These are phyloP conservation scores for Botrytis fragariae DNA, from an alignment of 2,329 filamentous ascomycete genomes.

Conservation along the genomic window DNA sequence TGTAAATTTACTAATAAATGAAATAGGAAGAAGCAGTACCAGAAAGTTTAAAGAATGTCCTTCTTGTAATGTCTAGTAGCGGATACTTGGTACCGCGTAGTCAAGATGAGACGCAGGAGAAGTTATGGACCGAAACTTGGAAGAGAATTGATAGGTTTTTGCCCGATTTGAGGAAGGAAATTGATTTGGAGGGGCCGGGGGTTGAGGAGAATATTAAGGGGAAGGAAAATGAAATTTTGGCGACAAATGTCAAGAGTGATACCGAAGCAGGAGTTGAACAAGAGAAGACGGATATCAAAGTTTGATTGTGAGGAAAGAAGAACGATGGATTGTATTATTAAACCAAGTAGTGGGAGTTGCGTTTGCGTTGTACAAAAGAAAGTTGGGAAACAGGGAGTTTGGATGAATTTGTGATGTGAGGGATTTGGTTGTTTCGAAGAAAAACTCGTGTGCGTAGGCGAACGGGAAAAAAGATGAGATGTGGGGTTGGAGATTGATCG, in stretches of 20 bases:
- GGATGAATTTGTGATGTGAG: not conserved
- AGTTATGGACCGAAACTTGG: conserved; percentile 62
- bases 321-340: conserved; percentile 1
- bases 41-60: conserved; percentile 92
- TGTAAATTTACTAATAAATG: conserved; percentile 20
- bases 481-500: not conserved
- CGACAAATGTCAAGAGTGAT: not conserved
- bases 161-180: conserved; percentile 56
- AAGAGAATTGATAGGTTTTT: conserved; percentile 65
- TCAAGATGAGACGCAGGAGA: conserved; percentile 53
- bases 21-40: conserved; percentile 86
- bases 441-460: not conserved
- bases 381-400: not conserved
- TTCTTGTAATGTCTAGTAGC: conserved; percentile 90
- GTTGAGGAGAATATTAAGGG: not conserved
- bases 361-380: conserved; percentile 2
- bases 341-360: not conserved
- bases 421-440: not conserved
- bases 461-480: not conserved
- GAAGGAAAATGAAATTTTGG: not conserved
- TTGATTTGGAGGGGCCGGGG: conserved; percentile 49
- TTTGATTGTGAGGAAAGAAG: not conserved
- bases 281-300: not conserved
- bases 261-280: not conserved
- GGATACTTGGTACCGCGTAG: conserved; percentile 75